phyloP scores from a whole-genome alignment of 495 filamentous ascomycete genomes.

The Podospora conica region DNA sequence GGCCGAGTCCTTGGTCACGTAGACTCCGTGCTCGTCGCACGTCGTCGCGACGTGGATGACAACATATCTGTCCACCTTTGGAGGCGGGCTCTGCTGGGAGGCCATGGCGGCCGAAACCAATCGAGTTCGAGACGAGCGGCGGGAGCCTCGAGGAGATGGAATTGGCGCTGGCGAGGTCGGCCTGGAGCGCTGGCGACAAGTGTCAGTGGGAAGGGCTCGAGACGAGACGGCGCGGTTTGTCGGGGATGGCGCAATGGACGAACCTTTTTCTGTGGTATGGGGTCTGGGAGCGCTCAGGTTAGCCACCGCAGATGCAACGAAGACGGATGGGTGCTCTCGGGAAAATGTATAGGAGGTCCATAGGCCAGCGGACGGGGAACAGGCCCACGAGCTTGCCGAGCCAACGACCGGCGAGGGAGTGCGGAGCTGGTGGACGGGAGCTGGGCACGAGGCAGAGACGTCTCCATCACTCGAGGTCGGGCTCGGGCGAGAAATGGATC shows the following conservation, averaged over 20 bases:
- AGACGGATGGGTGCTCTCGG: conserved; percentile 18
- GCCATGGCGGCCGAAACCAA: conserved; percentile 31
- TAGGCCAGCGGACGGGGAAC: conserved; percentile 7
- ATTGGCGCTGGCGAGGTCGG: neutral
- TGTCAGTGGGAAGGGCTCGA: neutral
- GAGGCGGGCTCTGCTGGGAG: conserved; percentile 37
- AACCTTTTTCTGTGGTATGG: neutral
- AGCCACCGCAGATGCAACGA: conserved; percentile 8
- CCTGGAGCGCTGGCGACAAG: neutral
- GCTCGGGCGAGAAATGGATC: neutral
- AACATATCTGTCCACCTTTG: conserved; percentile 86
- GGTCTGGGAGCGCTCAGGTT: conserved; percentile 5
- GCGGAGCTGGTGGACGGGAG: conserved; percentile 14
- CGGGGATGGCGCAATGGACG: neutral
- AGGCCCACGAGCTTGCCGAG: conserved; percentile 16
- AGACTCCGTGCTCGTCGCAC: conserved; percentile 98
- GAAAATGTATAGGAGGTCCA: conserved; percentile 13
- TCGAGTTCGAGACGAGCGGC: conserved; percentile 13
- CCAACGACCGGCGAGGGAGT: conserved; percentile 3
- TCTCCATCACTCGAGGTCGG: neutral
- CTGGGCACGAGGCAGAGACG: neutral
- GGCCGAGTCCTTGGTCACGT: conserved; percentile 97
- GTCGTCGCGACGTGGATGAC: conserved; percentile 98
- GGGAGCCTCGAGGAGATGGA: conserved; percentile 3
- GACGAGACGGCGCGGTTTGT: neutral